Percentiles rank a stretch among this genome's conserved stretches.
Evolutionary conservation across 176 grass and related monocot genomes (phyloP).

Genomic region (Miscanthus lutarioriparius): DNA sequence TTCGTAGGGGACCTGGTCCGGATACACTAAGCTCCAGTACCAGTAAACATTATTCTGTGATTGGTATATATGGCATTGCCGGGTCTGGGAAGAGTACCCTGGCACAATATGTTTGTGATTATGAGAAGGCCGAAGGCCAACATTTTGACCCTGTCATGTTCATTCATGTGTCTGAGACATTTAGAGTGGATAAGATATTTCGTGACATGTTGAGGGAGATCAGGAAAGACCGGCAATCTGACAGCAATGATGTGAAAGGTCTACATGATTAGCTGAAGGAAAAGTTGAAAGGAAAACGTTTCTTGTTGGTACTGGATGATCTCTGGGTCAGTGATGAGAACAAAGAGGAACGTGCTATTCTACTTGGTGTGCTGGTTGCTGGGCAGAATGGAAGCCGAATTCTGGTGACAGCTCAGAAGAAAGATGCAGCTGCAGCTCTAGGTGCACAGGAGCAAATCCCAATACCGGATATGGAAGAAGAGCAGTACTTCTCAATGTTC

Average conservation of each 20-base stretch:
- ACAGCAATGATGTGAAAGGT: not conserved
- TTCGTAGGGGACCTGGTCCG: not conserved
- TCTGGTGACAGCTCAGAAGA: conserved; percentile 6
- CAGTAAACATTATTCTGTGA: conserved; percentile 11
- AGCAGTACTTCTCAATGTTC: not conserved
- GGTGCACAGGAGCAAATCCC: not conserved
- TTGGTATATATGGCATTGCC: not conserved
- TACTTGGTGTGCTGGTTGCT: not conserved
- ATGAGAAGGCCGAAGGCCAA: not conserved
- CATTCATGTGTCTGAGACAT: not conserved
- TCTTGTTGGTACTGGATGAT: conserved; percentile 55
- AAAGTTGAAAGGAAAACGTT: not conserved
- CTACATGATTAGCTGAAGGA: not conserved
- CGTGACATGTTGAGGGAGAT: not conserved
- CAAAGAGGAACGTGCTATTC: not conserved
- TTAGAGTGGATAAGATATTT: not conserved
- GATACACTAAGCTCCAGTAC: not conserved
- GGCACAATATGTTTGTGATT: conserved; percentile 20
- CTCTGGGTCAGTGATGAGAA: conserved; percentile 12
- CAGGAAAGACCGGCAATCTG: not conserved
- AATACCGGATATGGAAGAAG: not conserved
- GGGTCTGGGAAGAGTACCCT: conserved; percentile 33
- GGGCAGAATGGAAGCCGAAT: conserved; percentile 26
- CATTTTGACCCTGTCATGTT: not conserved
- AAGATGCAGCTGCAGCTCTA: not conserved